A percentile compares a stretch with the other conserved stretches of the same genome.
Conservation (phyloP, 148 eudicot genomes). For the Silene uniflora region DNA sequence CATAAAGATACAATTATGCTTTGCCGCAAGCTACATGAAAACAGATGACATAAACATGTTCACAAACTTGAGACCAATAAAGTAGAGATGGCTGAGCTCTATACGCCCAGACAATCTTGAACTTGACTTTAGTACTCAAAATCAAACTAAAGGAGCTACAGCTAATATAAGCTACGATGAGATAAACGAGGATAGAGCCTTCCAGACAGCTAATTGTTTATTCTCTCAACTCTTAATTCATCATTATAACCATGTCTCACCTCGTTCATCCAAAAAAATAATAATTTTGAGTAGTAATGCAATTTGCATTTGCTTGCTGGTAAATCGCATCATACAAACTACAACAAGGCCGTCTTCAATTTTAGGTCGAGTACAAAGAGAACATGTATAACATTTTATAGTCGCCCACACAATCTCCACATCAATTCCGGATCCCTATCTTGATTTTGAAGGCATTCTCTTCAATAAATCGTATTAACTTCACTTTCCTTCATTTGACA, state of each 20-base stretch:
- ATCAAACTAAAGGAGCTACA: background rate
- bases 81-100: background rate
- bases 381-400: background rate
- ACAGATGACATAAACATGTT: background rate
- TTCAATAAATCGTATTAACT: background rate
- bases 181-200: background rate
- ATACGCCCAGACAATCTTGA: background rate
- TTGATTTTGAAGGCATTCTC: background rate
- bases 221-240: background rate
- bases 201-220: background rate
- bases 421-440: background rate
- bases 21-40: background rate
- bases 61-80: background rate
- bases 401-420: background rate
- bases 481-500: background rate
- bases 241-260: background rate
- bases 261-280: background rate
- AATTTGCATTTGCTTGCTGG: too few species aligned
- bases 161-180: background rate
- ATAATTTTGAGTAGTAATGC: too few species aligned
- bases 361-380: background rate
- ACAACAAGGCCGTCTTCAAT: background rate
- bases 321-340: too few species aligned
- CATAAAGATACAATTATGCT: constrained; percentile 1
- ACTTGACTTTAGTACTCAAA: background rate